Evolutionary conservation across 805 yeast species (phyloP).

Genomic region (Myxozyma udenii): DNA sequence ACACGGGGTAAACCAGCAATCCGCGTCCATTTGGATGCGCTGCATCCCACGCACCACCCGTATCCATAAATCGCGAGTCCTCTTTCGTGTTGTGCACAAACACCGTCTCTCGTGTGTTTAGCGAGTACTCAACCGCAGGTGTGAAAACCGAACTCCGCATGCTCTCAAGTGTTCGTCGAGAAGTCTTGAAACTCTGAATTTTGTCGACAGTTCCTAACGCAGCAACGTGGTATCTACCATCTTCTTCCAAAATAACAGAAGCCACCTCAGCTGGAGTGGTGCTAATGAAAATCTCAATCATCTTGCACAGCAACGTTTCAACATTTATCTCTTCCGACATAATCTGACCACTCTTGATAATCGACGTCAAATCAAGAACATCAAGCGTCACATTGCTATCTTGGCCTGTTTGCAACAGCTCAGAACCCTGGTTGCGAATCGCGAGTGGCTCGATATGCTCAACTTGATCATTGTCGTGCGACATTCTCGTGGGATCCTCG

Average conservation of each 20-base stretch:
- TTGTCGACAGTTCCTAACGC: constrained; percentile 23
- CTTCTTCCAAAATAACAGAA: constrained; percentile 26
- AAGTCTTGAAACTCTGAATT: constrained; percentile 13
- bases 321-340: constrained; percentile 31
- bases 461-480: not conserved
- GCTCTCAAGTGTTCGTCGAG: constrained; percentile 12
- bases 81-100: constrained; percentile 19
- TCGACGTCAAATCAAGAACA: constrained; percentile 30
- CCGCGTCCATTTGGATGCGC: constrained; percentile 26
- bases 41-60: constrained; percentile 16
- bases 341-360: constrained; percentile 29
- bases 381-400: constrained; percentile 19
- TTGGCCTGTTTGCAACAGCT: not conserved
- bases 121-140: constrained; percentile 18
- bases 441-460: not conserved
- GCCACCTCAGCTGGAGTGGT: constrained; percentile 29
- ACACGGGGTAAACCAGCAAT: constrained; percentile 27
- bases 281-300: constrained; percentile 29
- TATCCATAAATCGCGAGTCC: constrained; percentile 21
- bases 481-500: not conserved
- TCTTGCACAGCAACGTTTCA: constrained; percentile 24
- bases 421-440: not conserved
- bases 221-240: constrained; percentile 20
- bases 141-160: constrained; percentile 7
- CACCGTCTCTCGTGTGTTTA: constrained; percentile 24